These are phyloP conservation scores for Porpolomopsis calyptriformis DNA, from an alignment of 768 basidiomycete species.

Conservation along the genomic window DNA sequence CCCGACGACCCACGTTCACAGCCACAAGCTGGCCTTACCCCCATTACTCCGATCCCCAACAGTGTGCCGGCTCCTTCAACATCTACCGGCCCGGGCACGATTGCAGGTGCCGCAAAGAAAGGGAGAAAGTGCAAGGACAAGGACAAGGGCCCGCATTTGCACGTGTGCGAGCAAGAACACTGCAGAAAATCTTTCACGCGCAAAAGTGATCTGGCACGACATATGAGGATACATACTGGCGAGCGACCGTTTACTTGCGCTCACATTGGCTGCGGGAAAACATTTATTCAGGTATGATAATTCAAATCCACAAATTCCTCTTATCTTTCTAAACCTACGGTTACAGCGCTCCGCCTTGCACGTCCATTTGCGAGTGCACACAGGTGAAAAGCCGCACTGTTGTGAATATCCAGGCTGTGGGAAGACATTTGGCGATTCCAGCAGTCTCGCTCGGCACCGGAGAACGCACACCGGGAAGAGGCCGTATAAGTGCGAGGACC, in stretches of 20 bases:
- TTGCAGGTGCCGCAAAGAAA: background rate
- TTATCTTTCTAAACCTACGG: constrained; percentile 11
- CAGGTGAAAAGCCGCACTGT: constrained; percentile 85
- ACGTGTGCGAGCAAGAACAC: constrained; percentile 59
- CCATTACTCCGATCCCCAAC: constrained; percentile 28
- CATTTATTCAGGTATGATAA: constrained; percentile 78
- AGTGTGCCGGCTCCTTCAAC: constrained; percentile 40
- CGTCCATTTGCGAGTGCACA: constrained; percentile 82
- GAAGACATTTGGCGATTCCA: constrained; percentile 86
- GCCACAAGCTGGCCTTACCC: constrained; percentile 14
- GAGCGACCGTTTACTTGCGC: constrained; percentile 76
- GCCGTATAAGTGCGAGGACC: constrained; percentile 78
- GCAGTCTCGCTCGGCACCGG: constrained; percentile 83
- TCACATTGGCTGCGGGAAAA: constrained; percentile 70
- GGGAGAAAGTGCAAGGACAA: constrained; percentile 31
- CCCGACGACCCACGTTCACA: constrained; percentile 19
- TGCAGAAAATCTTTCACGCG: constrained; percentile 78
- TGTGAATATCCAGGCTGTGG: constrained; percentile 85
- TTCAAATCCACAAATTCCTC: background rate
- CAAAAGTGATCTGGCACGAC: constrained; percentile 73
- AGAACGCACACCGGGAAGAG: constrained; percentile 82
- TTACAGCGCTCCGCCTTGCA: constrained; percentile 76
- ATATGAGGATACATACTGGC: constrained; percentile 85
- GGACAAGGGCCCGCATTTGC: constrained; percentile 34
- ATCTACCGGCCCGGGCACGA: constrained; percentile 23